Evolutionary conservation across 2,329 filamentous ascomycete species (phyloP).

Genomic region (Gremmenia infestans): DNA sequence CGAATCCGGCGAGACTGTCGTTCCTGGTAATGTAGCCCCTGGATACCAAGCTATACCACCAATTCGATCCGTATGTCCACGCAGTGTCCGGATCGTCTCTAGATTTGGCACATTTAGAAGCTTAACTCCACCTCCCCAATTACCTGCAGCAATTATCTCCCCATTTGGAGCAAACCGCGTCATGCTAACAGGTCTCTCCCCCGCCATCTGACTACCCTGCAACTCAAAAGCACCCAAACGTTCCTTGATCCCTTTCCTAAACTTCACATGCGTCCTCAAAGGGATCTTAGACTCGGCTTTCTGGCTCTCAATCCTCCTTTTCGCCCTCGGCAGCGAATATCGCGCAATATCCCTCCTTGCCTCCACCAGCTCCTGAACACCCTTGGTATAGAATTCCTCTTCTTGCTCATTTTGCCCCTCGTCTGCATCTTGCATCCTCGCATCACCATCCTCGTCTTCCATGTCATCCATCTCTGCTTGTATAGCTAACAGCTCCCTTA

Average conservation of each 20-base stretch:
- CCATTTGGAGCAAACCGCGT: constrained; percentile 85
- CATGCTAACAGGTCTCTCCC: constrained; percentile 86
- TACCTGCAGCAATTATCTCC: constrained; percentile 79
- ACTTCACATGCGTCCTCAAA: constrained; percentile 84
- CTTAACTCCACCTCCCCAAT: constrained; percentile 88
- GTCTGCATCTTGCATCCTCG: constrained; percentile 48
- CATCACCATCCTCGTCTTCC: constrained; percentile 57
- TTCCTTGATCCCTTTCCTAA: constrained; percentile 85
- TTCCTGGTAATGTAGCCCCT: constrained; percentile 66
- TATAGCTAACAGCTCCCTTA: constrained; percentile 74
- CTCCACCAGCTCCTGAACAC: constrained; percentile 66
- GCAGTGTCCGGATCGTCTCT: constrained; percentile 67
- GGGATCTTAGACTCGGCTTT: constrained; percentile 78
- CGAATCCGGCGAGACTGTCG: constrained; percentile 64
- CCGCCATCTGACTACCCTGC: constrained; percentile 88
- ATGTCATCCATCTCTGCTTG: constrained; percentile 58
- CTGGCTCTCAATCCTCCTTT: constrained; percentile 70
- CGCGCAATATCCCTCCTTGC: constrained; percentile 74
- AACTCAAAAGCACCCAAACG: constrained; percentile 78
- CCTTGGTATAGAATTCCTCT: constrained; percentile 93
- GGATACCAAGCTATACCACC: constrained; percentile 90
- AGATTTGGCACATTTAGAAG: constrained; percentile 79
- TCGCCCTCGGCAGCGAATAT: constrained; percentile 79
- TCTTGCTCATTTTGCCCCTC: constrained; percentile 60
- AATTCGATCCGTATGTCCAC: constrained; percentile 84